Base-by-base conservation (phyloP, 176 grass and related monocot species). In the Pontederia crassipes region DNA sequence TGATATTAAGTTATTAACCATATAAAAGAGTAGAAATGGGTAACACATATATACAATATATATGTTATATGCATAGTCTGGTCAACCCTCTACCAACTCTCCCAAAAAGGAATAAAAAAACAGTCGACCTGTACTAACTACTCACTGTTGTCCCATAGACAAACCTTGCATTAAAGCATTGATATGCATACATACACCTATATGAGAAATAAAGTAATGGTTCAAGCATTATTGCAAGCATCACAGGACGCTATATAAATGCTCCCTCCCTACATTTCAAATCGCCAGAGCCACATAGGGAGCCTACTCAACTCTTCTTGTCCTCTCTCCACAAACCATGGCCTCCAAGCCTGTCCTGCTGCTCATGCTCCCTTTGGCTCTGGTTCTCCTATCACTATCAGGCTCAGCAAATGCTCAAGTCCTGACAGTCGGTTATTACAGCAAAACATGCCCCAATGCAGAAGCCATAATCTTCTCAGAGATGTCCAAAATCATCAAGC, bases 361-460 rank as follows among this genome's bases (percentile, higher is more conserved):
- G 70, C 64, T 69, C 49, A 28, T 75, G 60, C 10, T 17, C 60
- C 10, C 60, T 62, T 8, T 62, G 32, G 14, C 40, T 74, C 49
- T 82, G 61, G 49, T 81, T 52, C 24, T 83, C 46, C 77, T 72
- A 16, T 17, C 24, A 12, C 72, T 78, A 26, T 53, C 80, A 51
- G 83, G 59, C 12, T 46, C 67, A 54, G 73, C 72, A 45, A 18
- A 69, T 71, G 82, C 68, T 74, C 55, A 77, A 62, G 69, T 68
- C 53, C 28, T 95, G 52, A 71, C 46, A 47, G 58, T 95, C 75
- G 90, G 83, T 0, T 95, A 86, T 52, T 89, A 89, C 73, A 70
- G 76, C 61, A 77, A 73, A 28, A 79, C 83, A 57, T 89, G 90
- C 55, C 90, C 86, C 0, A 74, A 75, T 64, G 86, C 45, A 5